Percentiles rank a stretch among this genome's conserved stretches.
Evolutionary conservation across 2,329 filamentous ascomycete species (phyloP).

Genomic region (Tolypocladium endophyticum): DNA sequence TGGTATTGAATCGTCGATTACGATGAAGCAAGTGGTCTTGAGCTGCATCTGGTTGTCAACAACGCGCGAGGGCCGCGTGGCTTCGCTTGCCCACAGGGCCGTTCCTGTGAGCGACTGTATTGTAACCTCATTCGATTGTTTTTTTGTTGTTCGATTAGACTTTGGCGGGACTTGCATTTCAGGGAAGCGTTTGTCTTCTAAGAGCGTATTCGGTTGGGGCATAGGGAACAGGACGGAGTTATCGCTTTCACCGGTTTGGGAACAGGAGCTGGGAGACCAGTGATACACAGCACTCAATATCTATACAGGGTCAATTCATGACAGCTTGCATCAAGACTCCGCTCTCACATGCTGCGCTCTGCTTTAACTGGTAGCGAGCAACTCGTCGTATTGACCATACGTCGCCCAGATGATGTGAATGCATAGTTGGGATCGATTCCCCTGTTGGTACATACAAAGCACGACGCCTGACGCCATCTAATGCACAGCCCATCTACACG

Average conservation of each 20-base stretch:
- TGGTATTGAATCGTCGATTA: not conserved
- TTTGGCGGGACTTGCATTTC: not conserved
- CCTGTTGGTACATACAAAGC: slow-evolving; percentile 22
- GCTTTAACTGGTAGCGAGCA: not conserved
- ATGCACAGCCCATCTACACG: slow-evolving; percentile 34
- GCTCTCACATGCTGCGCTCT: not conserved
- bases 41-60: not conserved
- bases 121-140: not conserved
- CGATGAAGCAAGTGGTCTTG: not conserved
- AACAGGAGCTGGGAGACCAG: not conserved
- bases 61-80: not conserved
- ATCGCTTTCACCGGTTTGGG: not conserved
- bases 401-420: not conserved
- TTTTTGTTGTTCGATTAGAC: not conserved
- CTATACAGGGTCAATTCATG: not conserved
- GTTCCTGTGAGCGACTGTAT: not conserved
- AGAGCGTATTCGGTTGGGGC: slow-evolving; percentile 6
- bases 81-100: not conserved
- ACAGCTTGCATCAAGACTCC: not conserved
- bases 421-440: slow-evolving; percentile 6
- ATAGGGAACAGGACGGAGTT: not conserved
- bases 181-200: slow-evolving; percentile 4
- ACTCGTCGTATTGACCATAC: not conserved
- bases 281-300: not conserved
- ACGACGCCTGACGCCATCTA: slow-evolving; percentile 30